Base-by-base conservation (phyloP, 768 basidiomycete species). In the Mycena venus region DNA sequence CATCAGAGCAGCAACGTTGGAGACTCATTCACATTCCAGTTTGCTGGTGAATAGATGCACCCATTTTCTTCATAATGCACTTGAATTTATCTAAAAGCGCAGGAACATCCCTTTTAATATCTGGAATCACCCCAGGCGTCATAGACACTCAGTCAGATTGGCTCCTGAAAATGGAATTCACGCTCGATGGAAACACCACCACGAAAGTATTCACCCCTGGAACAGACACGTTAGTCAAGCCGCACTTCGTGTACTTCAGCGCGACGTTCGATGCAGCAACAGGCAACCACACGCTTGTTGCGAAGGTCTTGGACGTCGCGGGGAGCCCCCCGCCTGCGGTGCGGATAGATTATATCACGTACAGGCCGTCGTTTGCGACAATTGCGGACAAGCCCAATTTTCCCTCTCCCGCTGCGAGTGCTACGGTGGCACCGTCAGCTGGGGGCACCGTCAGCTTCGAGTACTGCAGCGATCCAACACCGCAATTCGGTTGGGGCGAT, bases 11-110 rank as follows among this genome's bases (percentile, higher is more conserved):
- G 34, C 34, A 59, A 32, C 17, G n/a, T 34, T 17, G 56, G 56
- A 34, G 56, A 31, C 34, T 59, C 56, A 34, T 59, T 59, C 56
- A 59, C 56, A 21, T 59, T 59, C 56, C 56, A 59, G 29, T 59
- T 59, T 34, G 31, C 56, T 8, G 56, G 56, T 59, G 56, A 32
- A n/a, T n/a, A n/a, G n/a, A n/a, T n/a, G n/a, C n/a, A n/a, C n/a
- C n/a, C n/a, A n/a, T n/a, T n/a, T n/a, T n/a, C n/a, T n/a, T n/a
- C n/a, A n/a, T n/a, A n/a, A n/a, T n/a, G n/a, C n/a, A n/a, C n/a
- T n/a, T n/a, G n/a, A n/a, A n/a, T n/a, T n/a, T n/a, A n/a, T n/a
- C n/a, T n/a, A n/a, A n/a, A n/a, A n/a, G n/a, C n/a, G n/a, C n/a
- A n/a, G n/a, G n/a, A n/a, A n/a, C n/a, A n/a, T n/a, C n/a, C n/a